phyloP scores from a whole-genome alignment of 2,329 filamentous ascomycete species.

The Fusarium nisikadoi region DNA sequence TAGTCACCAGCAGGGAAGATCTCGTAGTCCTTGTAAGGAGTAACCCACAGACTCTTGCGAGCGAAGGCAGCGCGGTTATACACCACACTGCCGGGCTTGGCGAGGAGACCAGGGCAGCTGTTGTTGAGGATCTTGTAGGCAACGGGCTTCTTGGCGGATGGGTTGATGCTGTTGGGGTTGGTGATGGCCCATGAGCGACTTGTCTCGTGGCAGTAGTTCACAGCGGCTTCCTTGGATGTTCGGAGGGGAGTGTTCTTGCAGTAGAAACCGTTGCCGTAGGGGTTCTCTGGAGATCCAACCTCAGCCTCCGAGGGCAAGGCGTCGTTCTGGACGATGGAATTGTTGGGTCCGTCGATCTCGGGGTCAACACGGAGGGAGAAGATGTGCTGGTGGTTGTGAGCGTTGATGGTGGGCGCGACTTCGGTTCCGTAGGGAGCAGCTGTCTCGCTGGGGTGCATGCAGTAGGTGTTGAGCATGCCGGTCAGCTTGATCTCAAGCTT shows the following conservation, averaged over 20 bases:
- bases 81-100: slow-evolving; percentile 84
- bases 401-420: slow-evolving; percentile 71
- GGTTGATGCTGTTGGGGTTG: slow-evolving; percentile 84
- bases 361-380: slow-evolving; percentile 75
- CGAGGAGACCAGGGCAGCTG: slow-evolving; percentile 81
- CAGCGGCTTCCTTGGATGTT: slow-evolving; percentile 73
- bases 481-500: slow-evolving; percentile 65
- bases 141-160: slow-evolving; percentile 84
- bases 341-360: slow-evolving; percentile 69
- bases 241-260: slow-evolving; percentile 82
- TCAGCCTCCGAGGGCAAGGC: slow-evolving; percentile 76
- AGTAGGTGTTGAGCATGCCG: slow-evolving; percentile 56
- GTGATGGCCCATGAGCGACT: slow-evolving; percentile 90
- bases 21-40: slow-evolving; percentile 78
- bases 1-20: slow-evolving; percentile 88
- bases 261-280: slow-evolving; percentile 90
- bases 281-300: slow-evolving; percentile 84
- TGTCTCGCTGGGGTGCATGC: slow-evolving; percentile 52
- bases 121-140: slow-evolving; percentile 91
- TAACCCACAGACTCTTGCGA: slow-evolving; percentile 52
- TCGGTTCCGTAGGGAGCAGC: slow-evolving; percentile 70
- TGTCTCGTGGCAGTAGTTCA: slow-evolving; percentile 83
- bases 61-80: slow-evolving; percentile 92
- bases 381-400: slow-evolving; percentile 77
- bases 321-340: slow-evolving; percentile 79